A percentile compares a stretch with the other conserved stretches of the same genome.
phyloP scores from a whole-genome alignment of 768 basidiomycete genomes.

The Cytidiella melzeri region DNA sequence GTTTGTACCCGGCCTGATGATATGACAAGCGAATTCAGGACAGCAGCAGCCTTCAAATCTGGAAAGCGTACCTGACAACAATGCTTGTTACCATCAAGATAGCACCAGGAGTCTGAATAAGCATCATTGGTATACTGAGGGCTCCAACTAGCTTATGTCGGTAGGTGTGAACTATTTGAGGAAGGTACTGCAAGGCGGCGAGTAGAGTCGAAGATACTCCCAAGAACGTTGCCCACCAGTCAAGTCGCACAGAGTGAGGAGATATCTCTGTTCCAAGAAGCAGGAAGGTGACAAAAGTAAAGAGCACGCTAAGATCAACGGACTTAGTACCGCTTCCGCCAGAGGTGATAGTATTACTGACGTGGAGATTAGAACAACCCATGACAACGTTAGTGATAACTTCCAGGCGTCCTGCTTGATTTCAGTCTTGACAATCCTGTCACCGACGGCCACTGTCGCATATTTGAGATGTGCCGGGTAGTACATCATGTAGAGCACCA shows the following conservation, averaged over 20 bases:
- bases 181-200: conserved; percentile 81
- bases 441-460: conserved; percentile 36
- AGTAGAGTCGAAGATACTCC: conserved; percentile 77
- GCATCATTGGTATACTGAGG: conserved; percentile 93
- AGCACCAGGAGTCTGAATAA: conserved; percentile 88
- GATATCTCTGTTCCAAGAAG: conserved; percentile 42
- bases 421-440: conserved; percentile 39
- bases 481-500: conserved; percentile 88
- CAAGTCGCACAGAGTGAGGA: conserved; percentile 34
- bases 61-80: conserved; percentile 59
- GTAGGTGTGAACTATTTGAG: conserved; percentile 82
- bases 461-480: conserved; percentile 85
- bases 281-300: conserved; percentile 54
- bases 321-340: conserved; percentile 10
- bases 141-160: conserved; percentile 79
- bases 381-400: conserved; percentile 68
- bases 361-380: conserved; percentile 71
- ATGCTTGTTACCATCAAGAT: conserved; percentile 83
- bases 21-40: background rate
- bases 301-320: conserved; percentile 43
- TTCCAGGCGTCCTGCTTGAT: conserved; percentile 67
- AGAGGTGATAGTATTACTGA: conserved; percentile 32
- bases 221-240: conserved; percentile 78
- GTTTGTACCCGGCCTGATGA: conserved; percentile 74
- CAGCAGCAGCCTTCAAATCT: background rate